Evolutionary conservation across 2,329 filamentous ascomycete species (phyloP).

Genomic region (Talaromyces sp.): DNA sequence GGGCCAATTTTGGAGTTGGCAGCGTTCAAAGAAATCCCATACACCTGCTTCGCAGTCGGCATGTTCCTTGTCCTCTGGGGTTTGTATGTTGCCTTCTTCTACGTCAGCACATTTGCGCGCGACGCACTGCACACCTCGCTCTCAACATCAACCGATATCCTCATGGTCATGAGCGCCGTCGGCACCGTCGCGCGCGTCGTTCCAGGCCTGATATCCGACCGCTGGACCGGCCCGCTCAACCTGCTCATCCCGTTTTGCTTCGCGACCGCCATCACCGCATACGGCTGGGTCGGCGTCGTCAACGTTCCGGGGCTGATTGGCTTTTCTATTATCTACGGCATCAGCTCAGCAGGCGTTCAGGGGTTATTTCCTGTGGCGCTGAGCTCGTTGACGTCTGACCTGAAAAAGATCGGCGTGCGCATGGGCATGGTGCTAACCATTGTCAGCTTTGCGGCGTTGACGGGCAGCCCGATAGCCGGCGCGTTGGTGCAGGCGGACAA

Average conservation of each 20-base stretch:
- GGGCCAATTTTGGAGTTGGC: constrained; percentile 7
- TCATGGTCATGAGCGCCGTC: constrained; percentile 62
- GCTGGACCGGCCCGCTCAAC: constrained; percentile 9
- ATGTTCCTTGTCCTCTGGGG: constrained; percentile 11
- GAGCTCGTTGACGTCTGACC: constrained; percentile 49
- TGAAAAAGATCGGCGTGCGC: constrained; percentile 51
- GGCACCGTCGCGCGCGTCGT: constrained; percentile 55
- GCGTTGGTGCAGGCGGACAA: constrained; percentile 43
- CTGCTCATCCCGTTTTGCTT: constrained; percentile 6
- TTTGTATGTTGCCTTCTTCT: constrained; percentile 11
- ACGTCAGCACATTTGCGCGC: constrained; percentile 15
- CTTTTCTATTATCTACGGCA: constrained; percentile 9
- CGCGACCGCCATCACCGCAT: constrained; percentile 2
- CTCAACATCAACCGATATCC: constrained; percentile 51
- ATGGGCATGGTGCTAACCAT: constrained; percentile 54
- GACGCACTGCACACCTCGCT: constrained; percentile 37
- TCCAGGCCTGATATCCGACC: constrained; percentile 37
- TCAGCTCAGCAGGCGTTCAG: constrained; percentile 1
- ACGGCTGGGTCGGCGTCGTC: constrained; percentile 8
- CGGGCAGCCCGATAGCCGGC: constrained; percentile 52
- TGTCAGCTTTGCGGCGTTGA: constrained; percentile 50
- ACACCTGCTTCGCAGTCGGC: constrained; percentile 6
- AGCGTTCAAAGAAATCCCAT: constrained; percentile 9
- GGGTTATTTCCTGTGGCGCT: constrained; percentile 59
- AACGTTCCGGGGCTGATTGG: constrained; percentile 1